A percentile compares a stretch with the other conserved stretches of the same genome.
Evolutionary conservation across 2,329 filamentous ascomycete species (phyloP).

Genomic region (Xylariaceae sp.): DNA sequence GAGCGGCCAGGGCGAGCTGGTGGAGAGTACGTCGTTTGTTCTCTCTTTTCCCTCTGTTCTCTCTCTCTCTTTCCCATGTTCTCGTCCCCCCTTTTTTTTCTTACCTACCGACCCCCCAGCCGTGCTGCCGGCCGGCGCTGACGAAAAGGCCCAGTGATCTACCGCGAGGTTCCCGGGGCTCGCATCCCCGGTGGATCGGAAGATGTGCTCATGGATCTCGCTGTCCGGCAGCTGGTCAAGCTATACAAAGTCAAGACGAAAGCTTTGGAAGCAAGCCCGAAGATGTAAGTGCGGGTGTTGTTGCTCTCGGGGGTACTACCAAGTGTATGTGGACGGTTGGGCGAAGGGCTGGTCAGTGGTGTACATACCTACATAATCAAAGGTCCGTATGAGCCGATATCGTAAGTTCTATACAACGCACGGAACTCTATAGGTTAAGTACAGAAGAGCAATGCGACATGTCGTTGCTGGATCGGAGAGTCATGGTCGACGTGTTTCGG

Average conservation of each 20-base stretch:
- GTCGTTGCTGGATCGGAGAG: too few species aligned
- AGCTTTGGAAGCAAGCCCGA: conserved; percentile 26
- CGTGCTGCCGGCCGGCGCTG: not conserved
- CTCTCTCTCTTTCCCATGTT: too few species aligned
- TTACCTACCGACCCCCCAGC: not conserved
- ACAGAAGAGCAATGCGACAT: too few species aligned
- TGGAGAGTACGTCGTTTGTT: conserved; percentile 50
- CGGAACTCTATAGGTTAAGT: too few species aligned
- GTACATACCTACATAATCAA: too few species aligned
- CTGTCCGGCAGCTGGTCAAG: conserved; percentile 63
- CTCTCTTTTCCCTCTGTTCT: not conserved
- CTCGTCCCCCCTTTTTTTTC: too few species aligned
- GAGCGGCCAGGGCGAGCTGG: conserved; percentile 61
- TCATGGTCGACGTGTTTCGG: too few species aligned
- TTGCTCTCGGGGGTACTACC: too few species aligned
- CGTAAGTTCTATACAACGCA: too few species aligned
- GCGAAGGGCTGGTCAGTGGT: too few species aligned
- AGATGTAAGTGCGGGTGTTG: conserved; percentile 10
- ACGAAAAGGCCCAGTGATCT: conserved; percentile 53
- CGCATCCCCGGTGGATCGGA: conserved; percentile 63
- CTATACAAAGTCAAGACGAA: conserved; percentile 54
- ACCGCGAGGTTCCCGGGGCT: conserved; percentile 50
- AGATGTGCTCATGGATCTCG: conserved; percentile 65
- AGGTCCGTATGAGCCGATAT: too few species aligned
- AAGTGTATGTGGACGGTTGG: too few species aligned